These are phyloP conservation scores for Colletotrichum cereale DNA, from an alignment of 2,329 filamentous ascomycete genomes.

Conservation along the genomic window DNA sequence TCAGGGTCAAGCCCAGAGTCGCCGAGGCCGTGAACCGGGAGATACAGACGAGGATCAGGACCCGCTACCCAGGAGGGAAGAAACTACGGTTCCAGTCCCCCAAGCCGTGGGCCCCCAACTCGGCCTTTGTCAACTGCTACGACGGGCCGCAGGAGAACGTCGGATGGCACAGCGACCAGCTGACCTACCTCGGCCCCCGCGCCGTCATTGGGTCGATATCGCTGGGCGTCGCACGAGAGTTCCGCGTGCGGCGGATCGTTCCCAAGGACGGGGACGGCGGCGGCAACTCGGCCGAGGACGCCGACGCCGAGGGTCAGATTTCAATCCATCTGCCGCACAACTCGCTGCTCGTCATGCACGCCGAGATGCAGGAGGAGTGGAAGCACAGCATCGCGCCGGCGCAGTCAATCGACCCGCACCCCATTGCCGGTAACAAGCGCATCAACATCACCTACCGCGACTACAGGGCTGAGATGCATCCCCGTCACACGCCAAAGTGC, in stretches of 20 bases:
- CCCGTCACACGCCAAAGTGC: conserved; percentile 82
- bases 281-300: conserved; percentile 55
- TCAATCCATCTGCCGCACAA: conserved; percentile 96
- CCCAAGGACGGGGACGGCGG: conserved; percentile 63
- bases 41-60: conserved; percentile 77
- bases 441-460: conserved; percentile 96
- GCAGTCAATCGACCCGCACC: conserved; percentile 84
- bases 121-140: conserved; percentile 96
- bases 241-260: conserved; percentile 84
- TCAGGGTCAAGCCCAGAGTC: conserved; percentile 76
- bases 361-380: conserved; percentile 98
- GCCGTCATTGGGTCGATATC: conserved; percentile 91
- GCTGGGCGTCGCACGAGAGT: conserved; percentile 92
- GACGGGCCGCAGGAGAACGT: conserved; percentile 84
- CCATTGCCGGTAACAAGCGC: conserved; percentile 80
- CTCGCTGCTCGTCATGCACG: conserved; percentile 94
- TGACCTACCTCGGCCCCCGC: conserved; percentile 92
- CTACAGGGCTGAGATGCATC: conserved; percentile 83
- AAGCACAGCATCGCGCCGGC: conserved; percentile 88
- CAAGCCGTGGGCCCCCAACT: conserved; percentile 83
- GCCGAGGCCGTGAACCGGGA: conserved; percentile 82
- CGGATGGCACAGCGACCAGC: conserved; percentile 91
- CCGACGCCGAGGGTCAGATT: conserved; percentile 85
- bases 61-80: conserved; percentile 74
- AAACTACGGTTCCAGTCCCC: conserved; percentile 86